Conservation (phyloP, 176 grass and related monocot genomes). For the Tillandsia leiboldiana region DNA sequence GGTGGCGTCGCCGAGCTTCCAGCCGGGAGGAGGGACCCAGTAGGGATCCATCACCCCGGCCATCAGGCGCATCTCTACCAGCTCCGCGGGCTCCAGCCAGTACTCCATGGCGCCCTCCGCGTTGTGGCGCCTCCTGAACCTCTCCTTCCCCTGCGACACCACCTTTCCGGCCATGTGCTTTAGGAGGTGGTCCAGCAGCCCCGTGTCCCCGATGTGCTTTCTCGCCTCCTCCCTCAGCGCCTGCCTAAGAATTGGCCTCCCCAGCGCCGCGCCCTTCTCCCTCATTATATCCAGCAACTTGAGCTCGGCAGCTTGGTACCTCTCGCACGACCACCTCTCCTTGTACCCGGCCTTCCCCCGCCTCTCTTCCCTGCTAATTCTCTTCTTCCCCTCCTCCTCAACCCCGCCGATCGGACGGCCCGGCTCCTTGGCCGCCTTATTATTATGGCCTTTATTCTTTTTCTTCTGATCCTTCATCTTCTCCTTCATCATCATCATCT, state of each 20-base stretch:
- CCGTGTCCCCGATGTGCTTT: conserved; percentile 52
- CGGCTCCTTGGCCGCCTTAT: conserved; percentile 12
- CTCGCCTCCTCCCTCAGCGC: conserved; percentile 39
- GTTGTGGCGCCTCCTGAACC: conserved; percentile 48
- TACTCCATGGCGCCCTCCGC: conserved; percentile 55
- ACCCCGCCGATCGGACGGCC: too few species aligned
- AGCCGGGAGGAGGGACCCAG: conserved; percentile 57
- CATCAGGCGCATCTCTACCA: conserved; percentile 21
- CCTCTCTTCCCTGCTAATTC: conserved; percentile 7
- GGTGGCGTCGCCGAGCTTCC: conserved; percentile 45
- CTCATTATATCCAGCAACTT: conserved; percentile 33
- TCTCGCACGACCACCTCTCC: conserved; percentile 42
- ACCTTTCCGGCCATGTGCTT: conserved; percentile 47
- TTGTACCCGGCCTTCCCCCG: background rate
- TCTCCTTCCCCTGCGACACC: conserved; percentile 21
- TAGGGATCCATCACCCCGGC: conserved; percentile 43
- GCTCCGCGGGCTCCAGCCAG: conserved; percentile 64
- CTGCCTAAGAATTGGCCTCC: conserved; percentile 23
- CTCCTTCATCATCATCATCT: conserved; percentile 4
- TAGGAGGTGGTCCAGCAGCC: conserved; percentile 74
- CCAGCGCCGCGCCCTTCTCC: conserved; percentile 19
- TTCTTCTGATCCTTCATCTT: conserved; percentile 6
- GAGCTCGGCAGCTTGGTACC: conserved; percentile 38
- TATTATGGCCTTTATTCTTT: background rate
- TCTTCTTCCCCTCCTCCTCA: conserved; percentile 15